Base-by-base conservation (phyloP, 352 stramenopile genomes). In the Globisporangium iwayamae region DNA sequence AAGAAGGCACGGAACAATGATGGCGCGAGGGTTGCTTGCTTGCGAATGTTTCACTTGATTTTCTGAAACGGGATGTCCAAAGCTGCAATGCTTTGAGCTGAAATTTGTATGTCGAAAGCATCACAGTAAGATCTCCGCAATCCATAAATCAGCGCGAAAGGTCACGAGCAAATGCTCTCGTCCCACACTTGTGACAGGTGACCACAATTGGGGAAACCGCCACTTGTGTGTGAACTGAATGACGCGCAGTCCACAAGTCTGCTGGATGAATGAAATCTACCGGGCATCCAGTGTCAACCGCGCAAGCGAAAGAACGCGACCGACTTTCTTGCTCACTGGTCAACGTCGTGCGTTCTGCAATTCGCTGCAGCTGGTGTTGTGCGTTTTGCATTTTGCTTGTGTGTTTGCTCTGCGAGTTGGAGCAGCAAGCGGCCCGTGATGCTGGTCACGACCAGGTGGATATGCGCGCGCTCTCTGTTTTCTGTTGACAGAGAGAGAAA, bases 161-260 rank as follows among this genome's bases (percentile, higher is more conserved):
- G 46, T 52, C 46, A 8, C 13, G 11, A 5, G 11, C 48, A 32
- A 4, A 28, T 13, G n/a, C 14, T 52, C 20, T 4, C 22, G 50
- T 56, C 30, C 50, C 50, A 56, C 50, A n/a, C 50, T 56, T 56
- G 50, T 56, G 50, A 56, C 50, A 28, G 28, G 39, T 1, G 43
- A 20, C 14, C 4, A 16, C 43, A 48, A 20, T 48, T 11, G 16
- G 22, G 25, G 48, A 39, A 55, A 39, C 50, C 25, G 50, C 50
- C 50, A 16, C 48, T 34, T 13, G 25, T 18, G 11, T 18, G 20
- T 30, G 9, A 47, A 22, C 22, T 47, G 41, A 16, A 22, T 47
- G 41, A 8, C 32, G 32, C 32, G 7, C 32, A 36, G 7, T 36
- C n/a, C 11, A 54, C 7, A 55, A 55, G 18, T 54, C 20, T 14